phyloP scores from a whole-genome alignment of 441 rosid genomes.

The Erodium chrysanthum region DNA sequence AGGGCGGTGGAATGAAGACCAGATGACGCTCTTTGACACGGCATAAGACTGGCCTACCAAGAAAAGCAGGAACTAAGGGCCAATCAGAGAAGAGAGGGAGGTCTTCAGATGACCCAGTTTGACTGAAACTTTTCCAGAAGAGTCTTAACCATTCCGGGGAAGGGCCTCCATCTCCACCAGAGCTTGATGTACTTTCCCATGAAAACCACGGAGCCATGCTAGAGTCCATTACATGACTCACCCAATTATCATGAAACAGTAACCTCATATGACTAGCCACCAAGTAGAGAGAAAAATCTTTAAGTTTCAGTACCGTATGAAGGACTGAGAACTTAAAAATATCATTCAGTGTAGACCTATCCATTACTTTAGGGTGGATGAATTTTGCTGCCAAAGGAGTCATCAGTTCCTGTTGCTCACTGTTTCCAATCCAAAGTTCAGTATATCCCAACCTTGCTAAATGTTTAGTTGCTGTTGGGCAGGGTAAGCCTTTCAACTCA shows the following conservation, averaged over 20 bases:
- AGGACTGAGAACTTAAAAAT: constrained; percentile 47
- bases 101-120: constrained; percentile 49
- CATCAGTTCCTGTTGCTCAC: constrained; percentile 82
- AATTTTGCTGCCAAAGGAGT: constrained; percentile 63
- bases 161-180: constrained; percentile 73
- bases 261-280: constrained; percentile 70
- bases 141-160: constrained; percentile 85
- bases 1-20: constrained; percentile 68
- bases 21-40: constrained; percentile 73
- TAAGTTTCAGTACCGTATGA: constrained; percentile 53
- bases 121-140: constrained; percentile 73
- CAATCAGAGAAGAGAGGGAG: constrained; percentile 75
- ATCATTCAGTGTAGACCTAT: constrained; percentile 56
- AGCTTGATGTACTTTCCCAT: constrained; percentile 61
- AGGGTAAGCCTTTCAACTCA: constrained; percentile 79
- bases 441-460: constrained; percentile 57
- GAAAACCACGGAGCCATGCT: constrained; percentile 88
- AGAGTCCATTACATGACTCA: constrained; percentile 57
- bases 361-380: constrained; percentile 73
- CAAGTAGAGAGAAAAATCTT: constrained; percentile 63
- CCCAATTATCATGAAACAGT: constrained; percentile 81
- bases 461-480: constrained; percentile 80
- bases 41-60: constrained; percentile 84
- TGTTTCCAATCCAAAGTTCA: constrained; percentile 87
- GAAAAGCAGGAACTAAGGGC: constrained; percentile 96